Percentiles rank a stretch among this genome's conserved stretches.
Conservation (phyloP, 1,284 basidiomycete genomes). For the Ganoderma lucidum region DNA sequence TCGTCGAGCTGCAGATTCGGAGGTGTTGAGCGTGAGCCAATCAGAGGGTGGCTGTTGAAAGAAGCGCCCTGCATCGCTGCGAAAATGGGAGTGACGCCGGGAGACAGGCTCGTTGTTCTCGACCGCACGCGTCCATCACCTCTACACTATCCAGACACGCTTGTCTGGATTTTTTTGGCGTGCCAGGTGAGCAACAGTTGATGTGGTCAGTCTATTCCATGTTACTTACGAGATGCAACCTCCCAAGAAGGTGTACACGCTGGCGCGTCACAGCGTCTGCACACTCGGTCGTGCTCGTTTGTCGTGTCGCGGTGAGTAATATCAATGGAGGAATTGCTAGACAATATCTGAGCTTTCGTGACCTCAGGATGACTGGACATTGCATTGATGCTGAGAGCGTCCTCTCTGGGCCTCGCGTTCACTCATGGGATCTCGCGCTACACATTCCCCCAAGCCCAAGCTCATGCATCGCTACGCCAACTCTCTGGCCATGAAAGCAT, state of each 20-base stretch:
- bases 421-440: constrained; percentile 40
- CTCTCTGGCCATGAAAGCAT: constrained; percentile 27
- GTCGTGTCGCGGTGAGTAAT: constrained; percentile 56
- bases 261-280: constrained; percentile 31
- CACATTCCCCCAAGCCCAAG: constrained; percentile 28
- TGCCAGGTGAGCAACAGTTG: constrained; percentile 10
- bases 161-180: constrained; percentile 13
- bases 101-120: constrained; percentile 11
- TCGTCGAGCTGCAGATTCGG: too few relatives aligned
- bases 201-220: too few relatives aligned
- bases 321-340: background rate
- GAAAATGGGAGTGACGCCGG: constrained; percentile 31
- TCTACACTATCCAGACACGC: constrained; percentile 17
- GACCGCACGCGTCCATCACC: constrained; percentile 27
- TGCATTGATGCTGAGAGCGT: constrained; percentile 82
- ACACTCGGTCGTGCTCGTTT: constrained; percentile 29
- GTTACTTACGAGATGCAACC: background rate
- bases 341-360: background rate
- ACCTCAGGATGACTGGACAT: constrained; percentile 74
- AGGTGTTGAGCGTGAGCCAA: constrained; percentile 18
- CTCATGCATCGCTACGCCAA: constrained; percentile 31
- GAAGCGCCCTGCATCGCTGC: constrained; percentile 20
- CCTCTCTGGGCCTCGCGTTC: constrained; percentile 68
- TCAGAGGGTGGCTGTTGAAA: constrained; percentile 14
- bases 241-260: constrained; percentile 24